Evolutionary conservation across 345 rosid species (phyloP), one percentile per base, ranked within the genome.

Genomic region (Salix dunnii): DNA sequence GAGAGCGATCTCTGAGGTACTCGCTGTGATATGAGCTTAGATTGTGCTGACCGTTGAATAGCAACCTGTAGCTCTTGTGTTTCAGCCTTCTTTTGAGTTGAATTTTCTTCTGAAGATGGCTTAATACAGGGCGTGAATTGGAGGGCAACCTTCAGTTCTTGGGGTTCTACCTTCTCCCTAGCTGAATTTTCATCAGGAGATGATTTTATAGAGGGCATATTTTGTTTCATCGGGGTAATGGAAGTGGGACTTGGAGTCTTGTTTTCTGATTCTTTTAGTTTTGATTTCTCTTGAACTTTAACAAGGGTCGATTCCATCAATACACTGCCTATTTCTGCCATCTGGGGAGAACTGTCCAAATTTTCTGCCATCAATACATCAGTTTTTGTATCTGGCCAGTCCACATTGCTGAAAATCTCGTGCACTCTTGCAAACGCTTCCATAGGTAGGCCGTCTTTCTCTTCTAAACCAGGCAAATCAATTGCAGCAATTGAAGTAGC

Each of bases 351-450:
- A 77, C 73, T 77, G 43, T 87, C 90, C 76, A 77, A 79, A 77
- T 81, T 85, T 72, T 89, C 89, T 33, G 35, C 35, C 35, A 33
- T 4, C 35, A 33, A 33, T 71, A 84, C 82, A 77, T 89, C 90
- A 66, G 85, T 64, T 53, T 86, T 84, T 77, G 87, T 83, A 84
- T 88, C 91, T 74, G 77, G 51, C 92, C 89, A 88, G 72, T 90
- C 91, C 82, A 83, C 84, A 76, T 66, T 76, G 81, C 88, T 86
- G 80, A 89, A 89, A 68, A 89, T 78, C 76, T 89, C 90, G 60
- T 86, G 83, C 81, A 85, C 92, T 85, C 86, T 88, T 64, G 89
- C 87, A 86, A 86, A 89, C 70, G 88, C 93, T 88, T 89, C 93
- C 85, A 83, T 72, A 38, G 93, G 87, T 78, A 89, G 86, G 72